Base-by-base conservation (phyloP, 2,329 filamentous ascomycete species). In the Zymoseptoria pseudotritici region DNA sequence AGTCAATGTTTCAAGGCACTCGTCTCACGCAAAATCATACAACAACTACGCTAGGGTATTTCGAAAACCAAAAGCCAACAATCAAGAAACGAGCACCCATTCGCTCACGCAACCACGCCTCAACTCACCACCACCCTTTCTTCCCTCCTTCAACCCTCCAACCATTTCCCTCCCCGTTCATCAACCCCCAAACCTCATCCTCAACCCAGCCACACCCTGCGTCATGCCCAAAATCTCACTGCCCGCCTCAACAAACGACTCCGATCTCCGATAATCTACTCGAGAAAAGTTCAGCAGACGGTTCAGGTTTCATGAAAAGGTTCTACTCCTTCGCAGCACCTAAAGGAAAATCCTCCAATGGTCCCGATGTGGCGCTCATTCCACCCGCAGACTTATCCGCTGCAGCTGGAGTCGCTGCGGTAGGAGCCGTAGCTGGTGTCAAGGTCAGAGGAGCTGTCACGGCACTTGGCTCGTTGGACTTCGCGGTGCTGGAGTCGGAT, bases 361-460 rank as follows among this genome's bases (percentile, higher is more conserved):
- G 65, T n/a, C 65, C 65, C 10, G 60, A 63, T 2, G 65, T 67
- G n/a, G 65, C 65, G 57, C 62, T 65, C 65, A 67, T 65, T 31
- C 57, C 61, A 26, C 62, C 61, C 9, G 62, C 57, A 49, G 61
- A 53, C 31, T 63, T 57, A 7, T 58, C 56, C 4, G 54, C 51
- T 20, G 60, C 50, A 11, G 56, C 46, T 53, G 42, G 22, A 26
- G 58, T 19, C 20, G 57, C 42, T 19, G 53, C 13, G 4, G 54
- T 2, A 5, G 31, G 2, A 26, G 29, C 26, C 2, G 22, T 21
- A 46, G 55, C 51, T 19, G 29, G 31, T 11, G 42, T 50, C 22
- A 46, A 17, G 5, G 36, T 46, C 13, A 46, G 17, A 17, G 36
- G 36, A 46, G 36, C 36, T n/a, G 36, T 17, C 36, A n/a, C 36